A percentile compares a stretch with the other conserved stretches of the same genome.
Evolutionary conservation across 2,329 filamentous ascomycete species (phyloP).

Genomic region (Alternaria rosae): DNA sequence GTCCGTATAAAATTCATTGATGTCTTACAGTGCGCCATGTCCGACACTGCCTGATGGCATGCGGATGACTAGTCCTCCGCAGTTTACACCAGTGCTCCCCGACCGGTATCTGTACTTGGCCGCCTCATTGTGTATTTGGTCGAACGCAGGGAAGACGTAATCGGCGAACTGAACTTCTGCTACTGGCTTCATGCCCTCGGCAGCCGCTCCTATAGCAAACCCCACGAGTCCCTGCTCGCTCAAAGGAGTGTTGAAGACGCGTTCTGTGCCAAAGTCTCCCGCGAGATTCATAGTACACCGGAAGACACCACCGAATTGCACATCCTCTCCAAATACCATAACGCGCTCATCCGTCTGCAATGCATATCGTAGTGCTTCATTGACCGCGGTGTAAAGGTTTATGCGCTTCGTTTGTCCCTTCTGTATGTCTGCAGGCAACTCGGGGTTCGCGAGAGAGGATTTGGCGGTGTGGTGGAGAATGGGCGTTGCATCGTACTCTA

Average conservation of each 20-base stretch:
- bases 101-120: slow-evolving; percentile 85
- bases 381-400: slow-evolving; percentile 94
- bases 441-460: slow-evolving; percentile 72
- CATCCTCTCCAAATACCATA: slow-evolving; percentile 93
- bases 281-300: slow-evolving; percentile 90
- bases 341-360: slow-evolving; percentile 85
- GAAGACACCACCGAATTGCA: slow-evolving; percentile 96
- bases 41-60: slow-evolving; percentile 93
- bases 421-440: slow-evolving; percentile 71
- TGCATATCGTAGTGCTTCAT: slow-evolving; percentile 84
- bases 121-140: slow-evolving; percentile 92
- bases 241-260: slow-evolving; percentile 96
- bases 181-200: slow-evolving; percentile 89
- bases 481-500: slow-evolving; percentile 84
- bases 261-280: slow-evolving; percentile 82
- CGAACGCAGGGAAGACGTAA: slow-evolving; percentile 91
- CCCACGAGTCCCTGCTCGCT: slow-evolving; percentile 94
- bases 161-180: slow-evolving; percentile 97
- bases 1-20: not conserved
- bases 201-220: slow-evolving; percentile 88
- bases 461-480: slow-evolving; percentile 82
- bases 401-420: slow-evolving; percentile 80
- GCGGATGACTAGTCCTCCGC: slow-evolving; percentile 81
- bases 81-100: slow-evolving; percentile 60
- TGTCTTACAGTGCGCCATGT: slow-evolving; percentile 75